These are phyloP conservation scores for Cinchona pubescens DNA, from an alignment of 257 asterid species.

Conservation along the genomic window DNA sequence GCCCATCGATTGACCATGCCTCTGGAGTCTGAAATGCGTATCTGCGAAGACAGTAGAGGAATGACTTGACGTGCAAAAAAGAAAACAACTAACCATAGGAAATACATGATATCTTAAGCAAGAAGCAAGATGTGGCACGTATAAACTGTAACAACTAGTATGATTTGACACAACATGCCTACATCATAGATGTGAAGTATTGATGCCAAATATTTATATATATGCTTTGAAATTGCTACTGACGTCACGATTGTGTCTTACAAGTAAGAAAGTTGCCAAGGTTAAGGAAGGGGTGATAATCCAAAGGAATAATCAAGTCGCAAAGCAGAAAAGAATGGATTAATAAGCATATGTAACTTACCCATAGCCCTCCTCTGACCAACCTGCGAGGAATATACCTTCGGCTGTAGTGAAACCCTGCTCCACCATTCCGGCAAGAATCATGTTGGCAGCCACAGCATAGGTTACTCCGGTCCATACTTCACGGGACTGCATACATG, in stretches of 20 bases:
- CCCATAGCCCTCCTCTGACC: constrained; percentile 99
- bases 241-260: background rate
- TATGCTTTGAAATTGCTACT: background rate
- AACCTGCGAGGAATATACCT: constrained; percentile 90
- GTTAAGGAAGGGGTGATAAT: background rate
- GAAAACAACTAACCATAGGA: background rate
- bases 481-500: constrained; percentile 98
- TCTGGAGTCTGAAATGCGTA: constrained; percentile 94
- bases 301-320: background rate
- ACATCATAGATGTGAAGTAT: background rate
- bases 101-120: background rate
- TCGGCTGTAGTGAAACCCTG: constrained; percentile 89
- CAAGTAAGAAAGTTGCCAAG: too few species aligned
- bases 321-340: background rate
- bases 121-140: background rate
- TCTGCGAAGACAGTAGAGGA: constrained; percentile 33
- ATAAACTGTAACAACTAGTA: background rate
- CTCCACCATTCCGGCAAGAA: constrained; percentile 93
- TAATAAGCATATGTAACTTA: constrained; percentile 25
- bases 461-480: constrained; percentile 97
- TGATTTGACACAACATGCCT: background rate
- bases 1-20: constrained; percentile 93
- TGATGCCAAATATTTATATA: background rate
- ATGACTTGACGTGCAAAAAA: background rate
- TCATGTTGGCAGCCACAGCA: constrained; percentile 90